These are phyloP conservation scores for Aspergillus quadricinctus DNA, from an alignment of 2,329 filamentous ascomycete genomes.

Conservation along the genomic window DNA sequence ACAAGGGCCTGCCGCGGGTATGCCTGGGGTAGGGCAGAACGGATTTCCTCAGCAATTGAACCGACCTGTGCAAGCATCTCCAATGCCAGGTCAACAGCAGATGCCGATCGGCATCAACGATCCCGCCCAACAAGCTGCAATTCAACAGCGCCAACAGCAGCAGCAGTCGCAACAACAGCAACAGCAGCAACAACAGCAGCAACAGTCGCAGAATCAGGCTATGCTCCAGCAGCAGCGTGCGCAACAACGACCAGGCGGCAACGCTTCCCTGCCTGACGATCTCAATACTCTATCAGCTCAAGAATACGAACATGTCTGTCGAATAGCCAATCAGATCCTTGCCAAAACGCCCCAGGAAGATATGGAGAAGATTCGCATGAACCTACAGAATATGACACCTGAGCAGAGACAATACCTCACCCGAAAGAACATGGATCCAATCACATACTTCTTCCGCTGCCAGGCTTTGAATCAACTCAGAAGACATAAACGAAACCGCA, in stretches of 20 bases:
- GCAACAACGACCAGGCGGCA: slow-evolving; percentile 27
- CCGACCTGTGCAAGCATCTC: slow-evolving; percentile 48
- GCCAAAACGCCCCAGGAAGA: slow-evolving; percentile 42
- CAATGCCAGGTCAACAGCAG: slow-evolving; percentile 40
- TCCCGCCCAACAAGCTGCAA: slow-evolving; percentile 27
- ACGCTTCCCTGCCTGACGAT: slow-evolving; percentile 30
- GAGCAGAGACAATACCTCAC: slow-evolving; percentile 46
- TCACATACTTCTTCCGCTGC: slow-evolving; percentile 49
- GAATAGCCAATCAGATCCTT: slow-evolving; percentile 46
- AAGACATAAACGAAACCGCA: slow-evolving; percentile 28
- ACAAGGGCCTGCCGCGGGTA: slow-evolving; percentile 29
- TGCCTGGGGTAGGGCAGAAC: slow-evolving; percentile 33
- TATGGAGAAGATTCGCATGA: slow-evolving; percentile 46
- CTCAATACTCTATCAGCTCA: slow-evolving; percentile 33
- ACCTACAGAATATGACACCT: slow-evolving; percentile 43
- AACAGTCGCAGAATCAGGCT: slow-evolving; percentile 16
- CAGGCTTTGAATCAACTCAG: slow-evolving; percentile 44
- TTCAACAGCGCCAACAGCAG: slow-evolving; percentile 29
- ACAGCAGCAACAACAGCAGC: slow-evolving; percentile 22
- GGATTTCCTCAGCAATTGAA: slow-evolving; percentile 49
- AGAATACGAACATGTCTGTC: slow-evolving; percentile 43
- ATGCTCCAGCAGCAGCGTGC: slow-evolving; percentile 27
- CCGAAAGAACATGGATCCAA: slow-evolving; percentile 45
- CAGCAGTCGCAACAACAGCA: slow-evolving; percentile 30
- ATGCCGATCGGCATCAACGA: slow-evolving; percentile 35